These are phyloP conservation scores for Saccharum hybrid DNA, from an alignment of 202 grass and related monocot genomes.

Conservation along the genomic window DNA sequence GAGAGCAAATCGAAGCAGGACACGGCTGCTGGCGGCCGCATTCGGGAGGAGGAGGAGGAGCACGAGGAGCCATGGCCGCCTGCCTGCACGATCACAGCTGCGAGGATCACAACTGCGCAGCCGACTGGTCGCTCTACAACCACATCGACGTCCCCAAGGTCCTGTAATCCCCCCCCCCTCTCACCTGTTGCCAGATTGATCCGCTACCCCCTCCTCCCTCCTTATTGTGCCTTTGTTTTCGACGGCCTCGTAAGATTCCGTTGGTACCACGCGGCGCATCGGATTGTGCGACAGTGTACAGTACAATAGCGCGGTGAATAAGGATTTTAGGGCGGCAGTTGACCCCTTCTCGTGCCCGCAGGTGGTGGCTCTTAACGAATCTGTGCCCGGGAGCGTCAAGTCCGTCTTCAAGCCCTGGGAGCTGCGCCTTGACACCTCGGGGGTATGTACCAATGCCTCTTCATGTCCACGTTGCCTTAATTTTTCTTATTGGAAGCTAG, in stretches of 20 bases:
- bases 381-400: slow-evolving; percentile 88
- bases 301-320: neutral
- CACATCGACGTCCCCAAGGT: slow-evolving; percentile 95
- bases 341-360: slow-evolving; percentile 18
- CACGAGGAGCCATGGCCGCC: slow-evolving; percentile 53
- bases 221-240: neutral
- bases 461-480: neutral
- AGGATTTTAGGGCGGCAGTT: slow-evolving; percentile 21
- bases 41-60: slow-evolving; percentile 5
- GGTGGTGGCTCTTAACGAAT: slow-evolving; percentile 89
- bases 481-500: neutral
- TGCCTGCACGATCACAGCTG: slow-evolving; percentile 96
- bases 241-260: neutral
- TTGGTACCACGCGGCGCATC: neutral
- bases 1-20: slow-evolving; percentile 35
- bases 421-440: slow-evolving; percentile 82
- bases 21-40: slow-evolving; percentile 17
- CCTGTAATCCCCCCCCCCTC: neutral
- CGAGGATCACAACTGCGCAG: slow-evolving; percentile 95
- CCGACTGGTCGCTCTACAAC: slow-evolving; percentile 96
- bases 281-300: neutral
- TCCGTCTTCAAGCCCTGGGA: slow-evolving; percentile 92
- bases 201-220: neutral
- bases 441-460: slow-evolving; percentile 46
- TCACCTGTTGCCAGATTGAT: slow-evolving; percentile 25